A percentile compares a stretch with the other conserved stretches of the same genome.
phyloP scores from a whole-genome alignment of 306 rosid genomes.

The Arachis hypogaea region DNA sequence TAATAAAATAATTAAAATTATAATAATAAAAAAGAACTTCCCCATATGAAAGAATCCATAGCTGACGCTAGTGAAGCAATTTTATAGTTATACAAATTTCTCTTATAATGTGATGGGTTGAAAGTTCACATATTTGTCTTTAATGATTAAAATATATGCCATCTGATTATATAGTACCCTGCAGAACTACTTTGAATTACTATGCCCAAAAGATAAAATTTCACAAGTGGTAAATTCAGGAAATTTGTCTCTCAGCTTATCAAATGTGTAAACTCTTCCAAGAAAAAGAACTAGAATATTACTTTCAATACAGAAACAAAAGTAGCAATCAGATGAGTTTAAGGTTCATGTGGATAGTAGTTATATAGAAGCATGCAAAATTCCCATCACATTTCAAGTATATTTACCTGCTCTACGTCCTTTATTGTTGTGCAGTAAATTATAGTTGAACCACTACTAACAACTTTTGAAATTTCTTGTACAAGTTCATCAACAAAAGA shows the following conservation, averaged over 20 bases:
- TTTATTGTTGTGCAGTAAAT: conserved; percentile 88
- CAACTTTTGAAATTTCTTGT: conserved; percentile 61
- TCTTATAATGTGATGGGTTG: conserved; percentile 3
- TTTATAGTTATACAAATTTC: neutral
- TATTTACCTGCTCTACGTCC: conserved; percentile 80
- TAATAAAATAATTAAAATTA: too few species aligned
- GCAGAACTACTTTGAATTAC: conserved; percentile 19
- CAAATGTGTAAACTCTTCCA: conserved; percentile 20
- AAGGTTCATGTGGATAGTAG: conserved; percentile 24
- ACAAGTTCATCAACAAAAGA: conserved; percentile 69
- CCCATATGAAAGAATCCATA: neutral
- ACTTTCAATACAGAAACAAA: conserved; percentile 12
- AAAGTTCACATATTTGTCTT: conserved; percentile 28
- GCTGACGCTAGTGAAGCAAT: neutral
- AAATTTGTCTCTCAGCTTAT: conserved; percentile 10
- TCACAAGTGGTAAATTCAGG: neutral
- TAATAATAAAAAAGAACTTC: too few species aligned
- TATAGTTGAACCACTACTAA: conserved; percentile 72
- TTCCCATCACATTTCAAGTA: conserved; percentile 35
- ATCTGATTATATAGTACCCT: neutral
- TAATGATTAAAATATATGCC: conserved; percentile 30
- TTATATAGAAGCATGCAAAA: conserved; percentile 19
- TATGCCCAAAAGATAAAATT: neutral
- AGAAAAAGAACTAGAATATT: neutral
- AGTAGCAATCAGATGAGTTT: conserved; percentile 17